Evolutionary conservation across 1,284 basidiomycete species (phyloP), one percentile per base, ranked within the genome.

Genomic region (Leccinum griseonigrum): DNA sequence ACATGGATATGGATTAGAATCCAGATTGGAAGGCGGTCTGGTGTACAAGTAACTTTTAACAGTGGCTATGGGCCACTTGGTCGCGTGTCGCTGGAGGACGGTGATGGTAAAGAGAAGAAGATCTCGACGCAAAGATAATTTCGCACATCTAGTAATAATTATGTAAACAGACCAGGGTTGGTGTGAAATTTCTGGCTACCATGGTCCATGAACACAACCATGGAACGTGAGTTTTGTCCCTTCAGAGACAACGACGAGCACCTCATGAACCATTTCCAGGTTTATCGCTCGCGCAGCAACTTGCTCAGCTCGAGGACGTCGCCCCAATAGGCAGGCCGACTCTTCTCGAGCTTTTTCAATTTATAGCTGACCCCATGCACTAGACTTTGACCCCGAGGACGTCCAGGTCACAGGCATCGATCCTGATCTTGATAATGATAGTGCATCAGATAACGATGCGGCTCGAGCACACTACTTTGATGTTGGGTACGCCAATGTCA

Each of bases 401-500:
- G 75, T 83, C 29, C 81, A 76, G 69, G 61, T 61, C 64, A 73
- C 68, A 34, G 73, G 70, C 56, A 73, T 68, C 13, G 66, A 68
- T 50, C 75, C 75, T 58, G 64, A 64, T 70, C n/a, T 18, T 38
- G 70, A 73, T 61, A 36, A n/a, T 13, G 71, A 74, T 57, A 67
- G 56, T 11, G 62, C 63, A 31, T 59, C 59, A 54, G 66, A 68
- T 57, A 69, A 75, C 36, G 66, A 67, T 36, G 82, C 79, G 28
- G 84, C 82, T 0, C 81, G 88, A 67, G 87, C 87, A 66, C 94
- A 95, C 74, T 96, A 95, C 73, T 69, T 93, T 50, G 85, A 91
- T 69, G 91, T 95, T 53, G 91, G 90, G 92, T 94, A 54, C 55
- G 69, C 70, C 52, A 29, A 72, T 68, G 84, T 77, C 46, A 22